Evolutionary conservation across 345 rosid species (phyloP).

Genomic region (Excoecaria cochinchinensis): DNA sequence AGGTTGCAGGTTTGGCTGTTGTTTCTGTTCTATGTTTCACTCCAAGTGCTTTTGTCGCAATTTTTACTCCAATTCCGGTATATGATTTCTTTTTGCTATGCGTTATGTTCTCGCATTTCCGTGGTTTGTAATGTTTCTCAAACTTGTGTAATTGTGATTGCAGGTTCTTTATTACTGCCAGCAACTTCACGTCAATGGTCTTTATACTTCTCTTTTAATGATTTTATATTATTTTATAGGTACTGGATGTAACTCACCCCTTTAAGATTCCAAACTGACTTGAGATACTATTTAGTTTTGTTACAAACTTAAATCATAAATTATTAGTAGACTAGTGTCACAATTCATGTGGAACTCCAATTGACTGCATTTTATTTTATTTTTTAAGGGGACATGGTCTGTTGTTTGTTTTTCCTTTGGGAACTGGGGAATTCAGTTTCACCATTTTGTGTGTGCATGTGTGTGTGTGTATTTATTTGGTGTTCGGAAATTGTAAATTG

Average conservation of each 20-base stretch:
- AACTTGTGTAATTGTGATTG: conserved; percentile 19
- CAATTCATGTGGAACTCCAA: not conserved
- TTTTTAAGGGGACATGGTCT: not conserved
- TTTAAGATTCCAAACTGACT: conserved; percentile 10
- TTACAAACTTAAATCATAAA: not conserved
- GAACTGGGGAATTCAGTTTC: not conserved
- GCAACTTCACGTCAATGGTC: conserved; percentile 25
- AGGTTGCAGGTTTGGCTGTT: conserved; percentile 65
- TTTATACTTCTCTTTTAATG: conserved; percentile 37
- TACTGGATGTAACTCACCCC: conserved; percentile 27
- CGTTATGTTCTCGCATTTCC: conserved; percentile 8
- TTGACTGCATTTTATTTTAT: not conserved
- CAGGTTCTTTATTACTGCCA: conserved; percentile 57
- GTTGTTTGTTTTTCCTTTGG: not conserved
- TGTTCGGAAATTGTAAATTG: not conserved
- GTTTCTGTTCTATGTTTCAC: conserved; percentile 59
- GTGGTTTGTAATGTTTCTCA: not conserved
- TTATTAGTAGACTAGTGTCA: no score
- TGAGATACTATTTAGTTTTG: not conserved
- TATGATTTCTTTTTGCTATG: conserved; percentile 15
- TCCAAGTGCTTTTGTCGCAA: conserved; percentile 46
- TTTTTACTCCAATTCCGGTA: conserved; percentile 56
- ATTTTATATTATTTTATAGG: conserved; percentile 59
- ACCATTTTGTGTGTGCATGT: not conserved
- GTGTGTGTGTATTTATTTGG: not conserved